A percentile compares a stretch with the other conserved stretches of the same genome.
Evolutionary conservation across 257 asterid species (phyloP).

Genomic region (Echium plantagineum): DNA sequence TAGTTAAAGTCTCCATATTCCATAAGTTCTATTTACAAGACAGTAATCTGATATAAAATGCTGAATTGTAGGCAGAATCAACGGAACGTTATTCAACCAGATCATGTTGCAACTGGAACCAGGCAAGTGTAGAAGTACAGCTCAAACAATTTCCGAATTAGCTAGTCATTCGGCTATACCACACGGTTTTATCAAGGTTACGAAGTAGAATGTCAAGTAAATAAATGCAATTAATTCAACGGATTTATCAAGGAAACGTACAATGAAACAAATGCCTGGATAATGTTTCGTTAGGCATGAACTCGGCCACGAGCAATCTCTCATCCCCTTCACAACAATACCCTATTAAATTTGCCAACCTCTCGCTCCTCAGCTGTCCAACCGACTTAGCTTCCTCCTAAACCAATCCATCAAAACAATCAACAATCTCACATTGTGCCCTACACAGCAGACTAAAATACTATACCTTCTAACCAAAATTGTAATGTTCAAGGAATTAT

Average conservation of each 20-base stretch:
- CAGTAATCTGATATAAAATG: neutral
- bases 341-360: constrained; percentile 36
- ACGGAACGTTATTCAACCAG: neutral
- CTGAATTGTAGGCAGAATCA: neutral
- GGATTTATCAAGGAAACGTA: constrained; percentile 12
- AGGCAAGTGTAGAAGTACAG: neutral
- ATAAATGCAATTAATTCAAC: neutral
- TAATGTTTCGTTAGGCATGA: constrained; percentile 39
- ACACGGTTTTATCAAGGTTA: no score
- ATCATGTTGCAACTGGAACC: neutral
- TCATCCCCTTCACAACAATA: constrained; percentile 39
- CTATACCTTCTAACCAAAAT: neutral
- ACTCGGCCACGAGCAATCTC: constrained; percentile 37
- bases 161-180: no score
- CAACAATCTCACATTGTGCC: neutral
- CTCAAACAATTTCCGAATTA: neutral
- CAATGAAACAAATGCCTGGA: constrained; percentile 40
- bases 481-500: neutral
- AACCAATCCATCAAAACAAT: constrained; percentile 4
- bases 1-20: no score
- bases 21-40: no score
- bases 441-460: neutral
- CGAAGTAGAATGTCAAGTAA: neutral
- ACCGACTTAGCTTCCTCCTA: constrained; percentile 37
- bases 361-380: constrained; percentile 34